Conservation (phyloP, 1,284 basidiomycete genomes). For the Cryptococcus hybrid region DNA sequence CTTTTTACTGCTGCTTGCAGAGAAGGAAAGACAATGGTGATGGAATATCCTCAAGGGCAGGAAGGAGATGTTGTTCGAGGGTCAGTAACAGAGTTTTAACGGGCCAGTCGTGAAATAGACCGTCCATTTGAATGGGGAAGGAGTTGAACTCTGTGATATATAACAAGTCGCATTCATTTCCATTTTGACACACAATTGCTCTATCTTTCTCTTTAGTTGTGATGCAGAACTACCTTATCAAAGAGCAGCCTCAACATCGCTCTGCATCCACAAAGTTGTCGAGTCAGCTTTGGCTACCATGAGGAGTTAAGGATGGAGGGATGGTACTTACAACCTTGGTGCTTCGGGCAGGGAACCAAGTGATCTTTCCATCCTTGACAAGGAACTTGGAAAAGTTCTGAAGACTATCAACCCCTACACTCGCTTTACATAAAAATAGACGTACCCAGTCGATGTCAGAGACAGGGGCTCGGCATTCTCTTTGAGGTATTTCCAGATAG, state of each 20-base stretch:
- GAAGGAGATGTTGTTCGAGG: not conserved
- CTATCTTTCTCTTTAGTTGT: not conserved
- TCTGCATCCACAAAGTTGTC: slow-evolving; percentile 7
- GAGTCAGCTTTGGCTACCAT: slow-evolving; percentile 2
- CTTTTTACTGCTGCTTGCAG: not conserved
- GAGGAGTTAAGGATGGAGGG: not conserved
- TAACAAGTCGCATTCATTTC: not conserved
- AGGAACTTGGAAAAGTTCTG: slow-evolving; percentile 55
- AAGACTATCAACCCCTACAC: not conserved
- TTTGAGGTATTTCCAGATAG: slow-evolving; percentile 54
- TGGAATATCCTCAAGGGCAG: not conserved
- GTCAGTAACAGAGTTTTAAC: no score
- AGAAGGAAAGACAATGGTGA: not conserved
- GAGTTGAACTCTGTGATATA: not conserved
- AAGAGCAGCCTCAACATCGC: slow-evolving; percentile 37
- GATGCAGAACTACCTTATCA: no score
- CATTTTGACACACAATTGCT: not conserved
- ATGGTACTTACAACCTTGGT: slow-evolving; percentile 48
- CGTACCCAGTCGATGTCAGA: slow-evolving; percentile 49
- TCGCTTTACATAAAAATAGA: not conserved
- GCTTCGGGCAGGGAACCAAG: slow-evolving; percentile 52
- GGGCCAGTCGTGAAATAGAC: not conserved
- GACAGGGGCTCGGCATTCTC: slow-evolving; percentile 41
- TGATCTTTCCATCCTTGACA: slow-evolving; percentile 53
- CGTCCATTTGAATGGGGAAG: not conserved